phyloP scores from a whole-genome alignment of 2,329 filamentous ascomycete species.

The Ampelomyces quisqualis region DNA sequence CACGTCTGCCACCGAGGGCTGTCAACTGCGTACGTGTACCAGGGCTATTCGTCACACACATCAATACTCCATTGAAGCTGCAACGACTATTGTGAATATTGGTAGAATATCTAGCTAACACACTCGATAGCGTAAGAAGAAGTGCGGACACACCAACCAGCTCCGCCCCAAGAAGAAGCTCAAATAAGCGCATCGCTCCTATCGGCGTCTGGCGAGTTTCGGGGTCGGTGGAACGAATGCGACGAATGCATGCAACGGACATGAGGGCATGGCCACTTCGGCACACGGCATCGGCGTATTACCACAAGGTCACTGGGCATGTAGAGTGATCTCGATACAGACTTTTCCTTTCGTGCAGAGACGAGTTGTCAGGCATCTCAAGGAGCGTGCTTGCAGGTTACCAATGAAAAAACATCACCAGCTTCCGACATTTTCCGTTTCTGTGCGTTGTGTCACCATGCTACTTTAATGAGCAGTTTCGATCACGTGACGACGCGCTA shows the following conservation, averaged over 20 bases:
- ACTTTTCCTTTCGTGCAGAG: conserved; percentile 24
- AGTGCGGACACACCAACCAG: conserved; percentile 99
- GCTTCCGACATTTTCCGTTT: conserved; percentile 6
- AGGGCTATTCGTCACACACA: background rate
- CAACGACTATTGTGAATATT: no score
- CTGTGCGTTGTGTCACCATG: background rate
- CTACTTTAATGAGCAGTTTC: background rate
- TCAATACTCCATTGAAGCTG: no score
- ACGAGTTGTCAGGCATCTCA: conserved; percentile 6
- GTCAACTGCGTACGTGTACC: conserved; percentile 78
- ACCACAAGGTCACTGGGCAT: conserved; percentile 31
- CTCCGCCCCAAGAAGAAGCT: conserved; percentile 99
- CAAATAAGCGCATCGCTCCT: conserved; percentile 65
- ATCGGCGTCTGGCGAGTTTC: conserved; percentile 39
- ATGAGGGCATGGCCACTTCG: conserved; percentile 25
- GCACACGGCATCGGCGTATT: conserved; percentile 29
- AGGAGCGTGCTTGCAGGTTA: conserved; percentile 1
- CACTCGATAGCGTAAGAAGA: conserved; percentile 68
- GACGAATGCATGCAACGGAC: conserved; percentile 36
- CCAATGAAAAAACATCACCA: conserved; percentile 21
- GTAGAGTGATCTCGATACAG: conserved; percentile 42
- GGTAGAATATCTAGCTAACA: no score
- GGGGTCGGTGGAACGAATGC: conserved; percentile 33
- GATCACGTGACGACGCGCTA: conserved; percentile 28
- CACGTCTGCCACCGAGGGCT: conserved; percentile 91